Percentiles rank a stretch among this genome's conserved stretches.
phyloP scores from a whole-genome alignment of 2,329 filamentous ascomycete genomes.

The Beauveria sp. region DNA sequence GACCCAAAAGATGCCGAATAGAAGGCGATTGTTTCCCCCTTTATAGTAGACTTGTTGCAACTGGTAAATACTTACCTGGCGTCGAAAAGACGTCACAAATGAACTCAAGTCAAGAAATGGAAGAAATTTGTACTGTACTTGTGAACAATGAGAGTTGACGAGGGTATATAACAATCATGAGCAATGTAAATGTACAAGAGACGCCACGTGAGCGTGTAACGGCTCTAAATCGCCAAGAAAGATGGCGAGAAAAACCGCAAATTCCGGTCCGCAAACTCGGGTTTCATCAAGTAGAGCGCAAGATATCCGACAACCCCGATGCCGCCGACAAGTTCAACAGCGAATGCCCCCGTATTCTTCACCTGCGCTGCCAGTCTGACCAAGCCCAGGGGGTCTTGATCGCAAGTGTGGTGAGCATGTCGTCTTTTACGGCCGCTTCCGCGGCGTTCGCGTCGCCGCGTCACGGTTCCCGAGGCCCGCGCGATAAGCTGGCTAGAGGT shows the following conservation, averaged over 20 bases:
- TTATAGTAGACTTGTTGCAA: too few species aligned
- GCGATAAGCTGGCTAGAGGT: neutral
- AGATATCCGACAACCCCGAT: constrained; percentile 68
- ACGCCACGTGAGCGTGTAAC: too few species aligned
- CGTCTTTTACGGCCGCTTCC: neutral
- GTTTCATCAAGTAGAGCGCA: constrained; percentile 50
- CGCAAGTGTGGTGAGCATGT: constrained; percentile 27
- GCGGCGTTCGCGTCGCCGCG: neutral
- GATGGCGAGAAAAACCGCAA: constrained; percentile 5
- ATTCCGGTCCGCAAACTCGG: constrained; percentile 16
- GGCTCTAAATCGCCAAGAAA: constrained; percentile 5
- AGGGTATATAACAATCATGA: constrained; percentile 1
- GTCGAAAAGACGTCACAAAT: too few species aligned
- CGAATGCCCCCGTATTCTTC: constrained; percentile 55
- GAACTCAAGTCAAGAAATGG: neutral
- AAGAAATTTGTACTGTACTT: neutral
- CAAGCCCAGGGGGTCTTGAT: constrained; percentile 71
- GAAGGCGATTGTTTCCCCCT: too few species aligned
- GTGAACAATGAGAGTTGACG: neutral
- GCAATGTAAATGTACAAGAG: neutral
- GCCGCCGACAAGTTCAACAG: constrained; percentile 67
- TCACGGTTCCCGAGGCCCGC: neutral
- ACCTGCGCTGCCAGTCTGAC: constrained; percentile 62
- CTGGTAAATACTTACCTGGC: too few species aligned
- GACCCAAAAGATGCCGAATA: neutral